A percentile compares a stretch with the other conserved stretches of the same genome.
phyloP scores from a whole-genome alignment of 2,329 filamentous ascomycete species.

The Phialophora chinensis region DNA sequence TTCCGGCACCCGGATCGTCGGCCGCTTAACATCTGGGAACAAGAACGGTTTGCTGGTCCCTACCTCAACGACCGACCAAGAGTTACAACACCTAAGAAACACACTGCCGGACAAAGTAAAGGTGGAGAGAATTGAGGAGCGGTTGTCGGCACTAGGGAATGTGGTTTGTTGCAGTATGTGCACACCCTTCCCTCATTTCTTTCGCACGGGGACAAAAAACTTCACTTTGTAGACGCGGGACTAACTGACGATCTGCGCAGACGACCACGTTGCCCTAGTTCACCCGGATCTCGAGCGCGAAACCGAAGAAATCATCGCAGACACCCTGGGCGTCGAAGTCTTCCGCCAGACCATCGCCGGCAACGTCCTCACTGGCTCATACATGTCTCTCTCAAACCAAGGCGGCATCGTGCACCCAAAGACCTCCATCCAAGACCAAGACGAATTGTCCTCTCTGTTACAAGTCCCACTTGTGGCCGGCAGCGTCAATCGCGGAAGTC shows the following conservation, averaged over 20 bases:
- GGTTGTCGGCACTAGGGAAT: constrained; percentile 92
- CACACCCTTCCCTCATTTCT: constrained; percentile 67
- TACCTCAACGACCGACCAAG: constrained; percentile 95
- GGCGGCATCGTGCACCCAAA: constrained; percentile 97
- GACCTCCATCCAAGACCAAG: constrained; percentile 95
- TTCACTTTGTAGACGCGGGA: background rate
- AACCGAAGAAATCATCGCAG: constrained; percentile 97
- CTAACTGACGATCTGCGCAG: constrained; percentile 2
- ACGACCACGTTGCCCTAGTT: constrained; percentile 90
- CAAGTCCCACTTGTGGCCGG: constrained; percentile 96
- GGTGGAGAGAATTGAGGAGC: constrained; percentile 97
- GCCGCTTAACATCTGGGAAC: constrained; percentile 93
- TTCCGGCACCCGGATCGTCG: constrained; percentile 93
- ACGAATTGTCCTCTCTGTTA: constrained; percentile 89
- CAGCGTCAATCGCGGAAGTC: constrained; percentile 87
- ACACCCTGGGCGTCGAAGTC: constrained; percentile 72
- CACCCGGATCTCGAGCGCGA: constrained; percentile 97
- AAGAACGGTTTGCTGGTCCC: constrained; percentile 95
- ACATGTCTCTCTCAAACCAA: constrained; percentile 96
- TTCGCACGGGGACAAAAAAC: background rate
- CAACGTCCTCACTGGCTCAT: constrained; percentile 93
- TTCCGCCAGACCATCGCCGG: constrained; percentile 88
- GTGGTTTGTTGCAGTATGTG: constrained; percentile 65
- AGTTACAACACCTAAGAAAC: constrained; percentile 95
- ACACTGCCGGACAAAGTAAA: constrained; percentile 88